These are phyloP conservation scores for Barnettozyma siamensis DNA, from an alignment of 805 yeast species.

Conservation along the genomic window DNA sequence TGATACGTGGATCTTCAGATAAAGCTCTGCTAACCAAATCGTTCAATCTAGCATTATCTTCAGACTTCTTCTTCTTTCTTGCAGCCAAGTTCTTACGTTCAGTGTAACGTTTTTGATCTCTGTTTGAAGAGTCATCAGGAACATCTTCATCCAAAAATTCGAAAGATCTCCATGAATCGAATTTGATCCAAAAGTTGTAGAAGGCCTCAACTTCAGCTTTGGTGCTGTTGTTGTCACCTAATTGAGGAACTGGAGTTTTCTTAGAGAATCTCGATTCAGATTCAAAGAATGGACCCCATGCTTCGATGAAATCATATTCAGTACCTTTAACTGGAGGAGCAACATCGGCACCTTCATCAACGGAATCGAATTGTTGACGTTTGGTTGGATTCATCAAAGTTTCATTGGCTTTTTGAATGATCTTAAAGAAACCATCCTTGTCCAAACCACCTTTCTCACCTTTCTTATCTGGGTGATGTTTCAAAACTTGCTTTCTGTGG, in stretches of 20 bases:
- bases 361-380: constrained; percentile 93
- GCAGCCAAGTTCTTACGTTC: constrained; percentile 97
- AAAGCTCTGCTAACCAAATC: constrained; percentile 85
- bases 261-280: constrained; percentile 90
- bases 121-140: constrained; percentile 98
- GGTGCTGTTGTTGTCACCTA: constrained; percentile 63
- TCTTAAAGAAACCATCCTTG: constrained; percentile 95
- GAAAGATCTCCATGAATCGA: constrained; percentile 97
- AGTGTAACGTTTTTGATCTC: constrained; percentile 98
- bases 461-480: constrained; percentile 98
- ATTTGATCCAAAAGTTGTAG: constrained; percentile 87
- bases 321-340: constrained; percentile 64
- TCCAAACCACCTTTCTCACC: constrained; percentile 81
- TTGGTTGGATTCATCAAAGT: constrained; percentile 76
- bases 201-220: constrained; percentile 82
- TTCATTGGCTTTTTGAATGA: constrained; percentile 95
- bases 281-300: constrained; percentile 89
- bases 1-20: constrained; percentile 91
- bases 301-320: constrained; percentile 78
- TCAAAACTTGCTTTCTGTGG: constrained; percentile 92
- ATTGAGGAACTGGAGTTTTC: constrained; percentile 78
- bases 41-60: constrained; percentile 85
- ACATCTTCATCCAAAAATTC: constrained; percentile 98
- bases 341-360: constrained; percentile 84
- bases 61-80: constrained; percentile 96